Base-by-base conservation (phyloP, 805 yeast genomes). In the Dipodascopsis tothii region DNA sequence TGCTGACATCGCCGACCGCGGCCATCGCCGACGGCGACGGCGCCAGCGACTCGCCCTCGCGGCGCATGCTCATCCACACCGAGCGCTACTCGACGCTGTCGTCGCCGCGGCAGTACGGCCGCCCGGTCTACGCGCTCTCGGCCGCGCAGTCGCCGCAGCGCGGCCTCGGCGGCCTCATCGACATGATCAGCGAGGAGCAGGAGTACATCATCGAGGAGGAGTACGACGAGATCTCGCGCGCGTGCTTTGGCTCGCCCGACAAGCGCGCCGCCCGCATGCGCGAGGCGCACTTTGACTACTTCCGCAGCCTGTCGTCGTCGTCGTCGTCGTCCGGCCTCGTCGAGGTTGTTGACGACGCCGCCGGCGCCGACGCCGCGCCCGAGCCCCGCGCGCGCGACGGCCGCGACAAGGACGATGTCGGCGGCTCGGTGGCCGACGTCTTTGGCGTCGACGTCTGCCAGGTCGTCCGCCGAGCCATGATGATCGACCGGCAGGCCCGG, bases 391-490 rank as follows among this genome's bases (percentile, higher is more conserved):
- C 9, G 30, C 9, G 50, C 19, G 57, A 45, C 19, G 46, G 44
- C 23, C 50, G 32, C 18, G 34, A 21, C 39, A 21, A 18, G 22
- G 22, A 30, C n/a, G 19, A 30, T 39, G 14, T 35, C 21, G 50
- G 48, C 28, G 56, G 58, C 25, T 54, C 64, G 3, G 67, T 67
- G 11, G 66, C 70, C 38, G 78, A 76, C 56, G 68, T 75, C 33
- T 75, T 75, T 59, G 81, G 81, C 6, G 78, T 76, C 38, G 81
- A 76, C 56, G 65, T 75, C 27, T 71, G 74, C 50, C 66, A 74
- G 33, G 73, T 72, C 20, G 69, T 72, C 3, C 60, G 67, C 45
- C 59, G 75, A n/a, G 76, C 74, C 4, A 42, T 48, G 33, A 33
- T 47, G 39, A 41, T 48, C 22, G 37, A 45, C 33, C 45, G 50